Evolutionary conservation across 2,329 filamentous ascomycete genomes (phyloP), one percentile per base, ranked within the genome.

Genomic region (Colletotrichum acutatum): DNA sequence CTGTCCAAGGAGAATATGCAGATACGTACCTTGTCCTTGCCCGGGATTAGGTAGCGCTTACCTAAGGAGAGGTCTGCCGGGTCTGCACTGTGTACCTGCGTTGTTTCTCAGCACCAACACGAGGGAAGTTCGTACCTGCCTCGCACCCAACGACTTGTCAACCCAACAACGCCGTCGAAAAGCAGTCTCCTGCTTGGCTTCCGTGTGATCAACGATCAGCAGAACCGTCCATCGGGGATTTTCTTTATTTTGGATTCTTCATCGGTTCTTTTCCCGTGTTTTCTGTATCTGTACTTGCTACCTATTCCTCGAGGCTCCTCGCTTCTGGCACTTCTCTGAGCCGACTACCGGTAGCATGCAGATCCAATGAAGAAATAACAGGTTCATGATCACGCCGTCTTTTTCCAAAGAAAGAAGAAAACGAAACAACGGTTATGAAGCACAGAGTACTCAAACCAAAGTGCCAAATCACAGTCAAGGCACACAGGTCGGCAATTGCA

Each of bases 201-300:
- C 70, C 59, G 66, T 62, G 69, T 64, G 60, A 73, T 66, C 70
- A 70, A 52, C 60, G 56, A 73, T 73, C 53, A 68, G 63, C 69
- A 72, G 52, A 68, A 68, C 37, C 28, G 42, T 49, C 42, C 19
- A 24, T 54, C 53, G 66, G 66, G 66, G 66, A 60, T 56, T 71
- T 71, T 56, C 32, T 65, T 46, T 34, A 11, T 34, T 42, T 68
- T 24, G 14, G 16, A 42, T 49, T 49, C 66, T 72, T 69, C 28
- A 69, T 46, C 54, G 8, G 69, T 64, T 72, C 53, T 69, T 71
- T 61, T 61, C 46, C 8, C 61, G 11, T 16, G 49, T 32, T 26
- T 19, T 42, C 16, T 52, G 24, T 24, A 14, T 32, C 22, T 22
- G 42, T 42, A 42, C 26, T 61, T 14, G 19, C 32, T 42, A 1